A percentile compares a stretch with the other conserved stretches of the same genome.
Conservation (phyloP, 441 rosid species). For the Croton setiger region DNA sequence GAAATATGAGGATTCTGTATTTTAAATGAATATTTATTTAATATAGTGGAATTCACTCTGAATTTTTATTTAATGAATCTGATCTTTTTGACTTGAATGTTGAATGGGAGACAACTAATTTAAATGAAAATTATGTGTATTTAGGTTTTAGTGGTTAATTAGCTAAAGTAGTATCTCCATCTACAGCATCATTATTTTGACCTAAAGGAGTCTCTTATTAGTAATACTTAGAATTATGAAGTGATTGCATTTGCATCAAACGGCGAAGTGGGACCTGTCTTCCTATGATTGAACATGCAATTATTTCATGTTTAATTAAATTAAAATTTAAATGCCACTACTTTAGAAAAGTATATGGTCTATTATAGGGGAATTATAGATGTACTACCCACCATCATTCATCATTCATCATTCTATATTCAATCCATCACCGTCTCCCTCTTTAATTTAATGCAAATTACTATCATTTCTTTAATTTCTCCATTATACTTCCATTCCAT, state of each 20-base stretch:
- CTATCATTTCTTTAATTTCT: no score
- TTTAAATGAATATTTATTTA: background rate
- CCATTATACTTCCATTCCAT: no score
- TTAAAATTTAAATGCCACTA: background rate
- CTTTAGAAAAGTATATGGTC: constrained; percentile 28
- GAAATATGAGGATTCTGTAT: background rate
- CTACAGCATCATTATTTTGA: constrained; percentile 27
- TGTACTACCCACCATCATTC: background rate
- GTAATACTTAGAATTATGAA: constrained; percentile 24
- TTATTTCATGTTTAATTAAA: constrained; percentile 22
- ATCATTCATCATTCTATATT: background rate
- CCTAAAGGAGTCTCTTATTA: constrained; percentile 15
- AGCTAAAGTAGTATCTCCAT: no score
- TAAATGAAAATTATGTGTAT: no score
- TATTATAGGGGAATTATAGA: constrained; percentile 31
- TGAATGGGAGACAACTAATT: no score
- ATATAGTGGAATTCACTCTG: no score
- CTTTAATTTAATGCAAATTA: background rate
- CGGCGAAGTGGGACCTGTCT: constrained; percentile 48
- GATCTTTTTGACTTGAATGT: no score
- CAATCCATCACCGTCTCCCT: background rate
- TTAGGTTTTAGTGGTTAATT: no score
- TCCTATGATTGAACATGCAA: constrained; percentile 28
- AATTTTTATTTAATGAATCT: no score
- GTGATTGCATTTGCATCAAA: constrained; percentile 23